phyloP scores from a whole-genome alignment of 495 filamentous ascomycete genomes.

The Margaritispora aquatica region DNA sequence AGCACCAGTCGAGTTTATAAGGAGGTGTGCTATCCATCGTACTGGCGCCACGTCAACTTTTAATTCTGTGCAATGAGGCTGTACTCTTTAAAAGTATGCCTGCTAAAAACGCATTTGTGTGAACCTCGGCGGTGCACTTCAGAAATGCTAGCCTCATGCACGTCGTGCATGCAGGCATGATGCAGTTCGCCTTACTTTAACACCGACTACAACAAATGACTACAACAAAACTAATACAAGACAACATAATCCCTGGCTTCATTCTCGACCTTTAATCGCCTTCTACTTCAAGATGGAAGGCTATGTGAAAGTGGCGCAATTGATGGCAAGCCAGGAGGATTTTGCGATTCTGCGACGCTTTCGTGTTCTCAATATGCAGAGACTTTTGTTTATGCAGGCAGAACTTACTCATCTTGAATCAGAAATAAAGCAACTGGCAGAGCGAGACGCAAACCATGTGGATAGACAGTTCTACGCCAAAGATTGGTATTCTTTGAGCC shows the following conservation, averaged over 20 bases:
- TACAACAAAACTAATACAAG: slow-evolving; percentile 11
- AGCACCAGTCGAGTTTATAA: not conserved
- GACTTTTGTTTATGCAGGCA: slow-evolving; percentile 28
- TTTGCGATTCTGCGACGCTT: slow-evolving; percentile 25
- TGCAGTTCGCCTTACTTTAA: not conserved
- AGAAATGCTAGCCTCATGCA: slow-evolving; percentile 1
- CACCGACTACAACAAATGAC: not conserved
- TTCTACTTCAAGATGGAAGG: slow-evolving; percentile 9
- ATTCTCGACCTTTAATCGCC: not conserved
- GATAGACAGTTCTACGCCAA: slow-evolving; percentile 8
- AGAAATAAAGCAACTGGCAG: slow-evolving; percentile 22
- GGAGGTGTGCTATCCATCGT: not conserved
- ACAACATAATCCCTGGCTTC: slow-evolving; percentile 10
- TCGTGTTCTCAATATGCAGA: slow-evolving; percentile 21
- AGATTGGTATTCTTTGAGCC: slow-evolving; percentile 17
- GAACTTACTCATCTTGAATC: slow-evolving; percentile 23
- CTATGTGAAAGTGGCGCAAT: slow-evolving; percentile 16
- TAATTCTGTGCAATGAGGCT: not conserved
- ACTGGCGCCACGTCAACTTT: slow-evolving; percentile 5
- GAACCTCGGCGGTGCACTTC: not conserved
- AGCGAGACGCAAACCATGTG: slow-evolving; percentile 1
- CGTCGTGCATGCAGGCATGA: not conserved
- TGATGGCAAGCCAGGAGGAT: slow-evolving; percentile 23
- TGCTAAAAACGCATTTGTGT: not conserved
- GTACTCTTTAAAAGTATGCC: not conserved